Conservation (phyloP, 306 rosid species). For the Dryas octopetala region DNA sequence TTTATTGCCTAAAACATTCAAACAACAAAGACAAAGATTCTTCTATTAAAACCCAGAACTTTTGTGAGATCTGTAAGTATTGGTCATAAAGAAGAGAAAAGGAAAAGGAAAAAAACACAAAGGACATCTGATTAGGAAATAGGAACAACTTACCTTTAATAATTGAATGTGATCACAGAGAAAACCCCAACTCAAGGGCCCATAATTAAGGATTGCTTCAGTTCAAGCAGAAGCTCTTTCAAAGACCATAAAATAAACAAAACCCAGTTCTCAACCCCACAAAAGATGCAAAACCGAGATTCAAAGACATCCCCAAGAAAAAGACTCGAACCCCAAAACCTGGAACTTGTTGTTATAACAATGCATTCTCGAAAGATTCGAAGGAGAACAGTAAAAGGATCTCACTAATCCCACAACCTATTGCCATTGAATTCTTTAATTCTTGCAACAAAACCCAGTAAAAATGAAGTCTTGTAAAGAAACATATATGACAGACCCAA, state of each 20-base stretch:
- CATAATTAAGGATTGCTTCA: conserved; percentile 19
- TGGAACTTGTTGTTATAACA: background rate
- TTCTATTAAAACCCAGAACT: conserved; percentile 36
- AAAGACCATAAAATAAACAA: background rate
- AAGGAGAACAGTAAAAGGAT: background rate
- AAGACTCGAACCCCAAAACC: background rate
- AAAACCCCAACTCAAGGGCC: conserved; percentile 33
- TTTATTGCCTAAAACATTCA: conserved; percentile 39
- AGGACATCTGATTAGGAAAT: conserved; percentile 20
- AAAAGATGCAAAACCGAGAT: conserved; percentile 24
- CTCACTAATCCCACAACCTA: background rate
- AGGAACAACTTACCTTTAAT: conserved; percentile 29
- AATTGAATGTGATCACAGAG: conserved; percentile 33
- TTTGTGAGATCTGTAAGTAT: conserved; percentile 32
- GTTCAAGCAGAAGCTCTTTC: conserved; percentile 23
- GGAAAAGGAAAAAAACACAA: conserved; percentile 22
- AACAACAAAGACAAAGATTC: conserved; percentile 27
- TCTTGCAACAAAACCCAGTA: background rate
- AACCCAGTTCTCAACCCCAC: conserved; percentile 18
- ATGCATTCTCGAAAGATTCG: conserved; percentile 10
- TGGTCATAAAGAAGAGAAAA: conserved; percentile 38
- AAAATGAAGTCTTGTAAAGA: background rate
- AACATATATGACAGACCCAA: background rate
- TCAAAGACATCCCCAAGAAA: conserved; percentile 12
- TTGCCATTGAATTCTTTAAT: background rate